Conservation (phyloP, 495 filamentous ascomycete genomes). For the Usnea hakonensis region DNA sequence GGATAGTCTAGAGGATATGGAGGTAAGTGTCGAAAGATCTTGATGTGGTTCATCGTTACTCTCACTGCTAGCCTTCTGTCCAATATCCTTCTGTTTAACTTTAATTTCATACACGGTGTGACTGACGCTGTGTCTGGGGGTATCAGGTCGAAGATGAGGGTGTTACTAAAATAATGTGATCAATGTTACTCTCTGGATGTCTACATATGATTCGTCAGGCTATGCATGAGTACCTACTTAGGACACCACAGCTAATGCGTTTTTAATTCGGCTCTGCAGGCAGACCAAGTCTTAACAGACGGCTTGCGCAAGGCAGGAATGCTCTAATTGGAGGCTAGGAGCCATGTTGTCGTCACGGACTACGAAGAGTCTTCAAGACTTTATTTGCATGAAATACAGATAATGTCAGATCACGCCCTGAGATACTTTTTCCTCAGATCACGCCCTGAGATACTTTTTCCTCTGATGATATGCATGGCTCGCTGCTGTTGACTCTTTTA, state of each 20-base stretch:
- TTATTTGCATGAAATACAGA: background rate
- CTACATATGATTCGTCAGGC: slow-evolving; percentile 20
- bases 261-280: slow-evolving; percentile 24
- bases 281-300: slow-evolving; percentile 22
- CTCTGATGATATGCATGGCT: background rate
- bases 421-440: background rate
- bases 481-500: background rate
- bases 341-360: background rate
- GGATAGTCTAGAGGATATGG: slow-evolving; percentile 92
- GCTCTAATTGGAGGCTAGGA: slow-evolving; percentile 12
- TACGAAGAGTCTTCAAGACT: background rate
- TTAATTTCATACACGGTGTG: background rate
- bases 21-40: slow-evolving; percentile 56
- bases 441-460: background rate
- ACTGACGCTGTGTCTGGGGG: slow-evolving; percentile 22
- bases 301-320: slow-evolving; percentile 24
- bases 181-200: slow-evolving; percentile 21
- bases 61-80: background rate
- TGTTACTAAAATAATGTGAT: slow-evolving; percentile 91
- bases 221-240: background rate
- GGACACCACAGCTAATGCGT: slow-evolving; percentile 14
- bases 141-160: slow-evolving; percentile 87
- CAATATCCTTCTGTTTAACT: slow-evolving; percentile 7
- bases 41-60: background rate
- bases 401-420: background rate